Base-by-base conservation (phyloP, 371 early-diverging fungal genomes). In the Mortierella sp. region DNA sequence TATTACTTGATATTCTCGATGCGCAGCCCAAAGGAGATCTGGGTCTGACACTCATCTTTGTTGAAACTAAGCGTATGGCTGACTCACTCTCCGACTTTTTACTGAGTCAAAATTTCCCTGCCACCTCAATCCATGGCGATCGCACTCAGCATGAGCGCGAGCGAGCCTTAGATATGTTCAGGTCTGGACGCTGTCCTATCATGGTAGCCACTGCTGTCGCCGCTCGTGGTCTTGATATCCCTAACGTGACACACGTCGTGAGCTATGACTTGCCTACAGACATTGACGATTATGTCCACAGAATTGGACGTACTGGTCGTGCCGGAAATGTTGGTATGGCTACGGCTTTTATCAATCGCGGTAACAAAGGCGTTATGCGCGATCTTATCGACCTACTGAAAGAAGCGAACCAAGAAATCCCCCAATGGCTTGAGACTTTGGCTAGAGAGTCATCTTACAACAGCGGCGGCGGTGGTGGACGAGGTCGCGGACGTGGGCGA, bases 131-230 rank as follows among this genome's bases (percentile, higher is more conserved):
- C 79, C 98, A 99, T 85, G 99, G 99, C 73, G 98, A 98, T 84
- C 94, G 97, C 70, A 94, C 96, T 36, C 98, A 99, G 86, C 90
- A 94, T 48, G 98, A 98, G 84, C 97, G 99, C 84, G 99, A 99
- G 86, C 90, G 91, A 63, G 98, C 97, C 32, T 87, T 99, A 16
- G 91, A 91, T 58, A 89, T 88, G 53, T 99, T 99, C 95, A 94
- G 95, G 77, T 87, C 92, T 21, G 97, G 96, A 32, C 92, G 94
- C 58, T 93, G 95, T 24, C 96, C 97, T 11, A 91, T 99, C 78
- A 90, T 99, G 88, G 98, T 99, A 10, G 99, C 99, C 36, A 99
- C 99, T 32, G 99, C 99, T 70, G 98, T 99, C 10, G 99, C 99
- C 67, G 97, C 99, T 38, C 95, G 99, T 90, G 99, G 99, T 76